phyloP scores from a whole-genome alignment of 208 protist genomes.

The Leishmania amazonensis region DNA sequence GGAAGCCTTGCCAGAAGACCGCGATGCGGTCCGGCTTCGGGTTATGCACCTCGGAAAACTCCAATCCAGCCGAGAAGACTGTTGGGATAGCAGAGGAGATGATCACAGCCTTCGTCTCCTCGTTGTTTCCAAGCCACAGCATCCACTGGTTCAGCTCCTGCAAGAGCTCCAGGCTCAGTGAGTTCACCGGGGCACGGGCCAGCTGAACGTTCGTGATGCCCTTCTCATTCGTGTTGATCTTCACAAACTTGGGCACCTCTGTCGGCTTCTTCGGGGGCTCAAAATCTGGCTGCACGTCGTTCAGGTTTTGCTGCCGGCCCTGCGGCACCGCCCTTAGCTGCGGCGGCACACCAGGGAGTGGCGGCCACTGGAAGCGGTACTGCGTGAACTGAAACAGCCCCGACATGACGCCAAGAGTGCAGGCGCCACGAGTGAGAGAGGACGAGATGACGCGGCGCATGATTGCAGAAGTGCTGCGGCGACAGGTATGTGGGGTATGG shows the following conservation, averaged over 20 bases:
- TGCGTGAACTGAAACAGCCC: constrained; percentile 13
- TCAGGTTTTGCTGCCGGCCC: not conserved
- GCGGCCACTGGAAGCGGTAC: constrained; percentile 27
- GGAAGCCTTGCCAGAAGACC: constrained; percentile 70
- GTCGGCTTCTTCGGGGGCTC: constrained; percentile 68
- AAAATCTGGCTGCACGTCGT: constrained; percentile 35
- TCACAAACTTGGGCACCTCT: constrained; percentile 72
- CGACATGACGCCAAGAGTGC: constrained; percentile 12
- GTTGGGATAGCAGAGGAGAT: constrained; percentile 72
- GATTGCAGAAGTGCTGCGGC: not conserved
- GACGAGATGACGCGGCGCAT: constrained; percentile 35
- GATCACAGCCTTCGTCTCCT: constrained; percentile 67
- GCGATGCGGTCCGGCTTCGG: constrained; percentile 63
- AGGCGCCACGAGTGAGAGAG: constrained; percentile 18
- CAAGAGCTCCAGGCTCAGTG: constrained; percentile 71
- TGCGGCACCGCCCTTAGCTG: not conserved
- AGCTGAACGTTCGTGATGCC: constrained; percentile 67
- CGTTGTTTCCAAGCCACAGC: constrained; percentile 81
- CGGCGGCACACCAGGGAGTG: constrained; percentile 18
- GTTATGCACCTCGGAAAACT: constrained; percentile 77
- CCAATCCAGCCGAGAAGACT: constrained; percentile 81
- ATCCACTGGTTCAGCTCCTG: constrained; percentile 86
- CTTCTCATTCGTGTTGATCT: constrained; percentile 57
- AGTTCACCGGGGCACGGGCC: constrained; percentile 67
- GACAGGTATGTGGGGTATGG: not conserved